Percentiles rank a stretch among this genome's conserved stretches.
These are phyloP conservation scores for Solanum chilense DNA, from an alignment of 257 asterid species.

Conservation along the genomic window DNA sequence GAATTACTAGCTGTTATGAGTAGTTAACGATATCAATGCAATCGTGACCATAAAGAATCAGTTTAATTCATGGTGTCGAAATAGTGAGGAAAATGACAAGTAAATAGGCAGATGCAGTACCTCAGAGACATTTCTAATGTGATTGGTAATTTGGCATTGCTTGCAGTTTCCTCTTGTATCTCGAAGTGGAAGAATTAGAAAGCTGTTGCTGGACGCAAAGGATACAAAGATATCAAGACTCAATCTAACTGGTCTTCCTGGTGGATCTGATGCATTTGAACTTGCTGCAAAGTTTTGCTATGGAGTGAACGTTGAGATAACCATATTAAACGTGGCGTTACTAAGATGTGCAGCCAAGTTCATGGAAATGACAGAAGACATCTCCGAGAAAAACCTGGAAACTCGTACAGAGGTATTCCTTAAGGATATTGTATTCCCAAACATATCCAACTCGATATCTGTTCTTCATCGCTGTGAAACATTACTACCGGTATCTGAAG, in stretches of 20 bases:
- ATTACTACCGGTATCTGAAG: conserved; percentile 54
- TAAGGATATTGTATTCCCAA: conserved; percentile 43
- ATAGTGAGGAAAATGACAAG: neutral
- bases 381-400: conserved; percentile 66
- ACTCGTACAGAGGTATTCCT: conserved; percentile 47
- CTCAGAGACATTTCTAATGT: neutral
- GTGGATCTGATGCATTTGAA: conserved; percentile 88
- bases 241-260: conserved; percentile 58
- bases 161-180: conserved; percentile 85
- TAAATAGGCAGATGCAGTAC: neutral
- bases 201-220: conserved; percentile 48
- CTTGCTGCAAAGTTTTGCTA: conserved; percentile 88
- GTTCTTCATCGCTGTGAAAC: conserved; percentile 69
- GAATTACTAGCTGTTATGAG: neutral
- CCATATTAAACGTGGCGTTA: conserved; percentile 54
- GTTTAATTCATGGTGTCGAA: neutral
- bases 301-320: conserved; percentile 62
- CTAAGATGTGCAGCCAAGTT: conserved; percentile 64
- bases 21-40: neutral
- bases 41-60: neutral
- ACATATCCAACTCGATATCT: conserved; percentile 53
- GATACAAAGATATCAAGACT: conserved; percentile 54
- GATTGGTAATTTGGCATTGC: neutral
- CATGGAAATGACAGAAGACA: conserved; percentile 86
- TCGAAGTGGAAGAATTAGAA: conserved; percentile 67